Evolutionary conservation across 1,284 basidiomycete species (phyloP).

Genomic region (Lignosus rhinocerotis): DNA sequence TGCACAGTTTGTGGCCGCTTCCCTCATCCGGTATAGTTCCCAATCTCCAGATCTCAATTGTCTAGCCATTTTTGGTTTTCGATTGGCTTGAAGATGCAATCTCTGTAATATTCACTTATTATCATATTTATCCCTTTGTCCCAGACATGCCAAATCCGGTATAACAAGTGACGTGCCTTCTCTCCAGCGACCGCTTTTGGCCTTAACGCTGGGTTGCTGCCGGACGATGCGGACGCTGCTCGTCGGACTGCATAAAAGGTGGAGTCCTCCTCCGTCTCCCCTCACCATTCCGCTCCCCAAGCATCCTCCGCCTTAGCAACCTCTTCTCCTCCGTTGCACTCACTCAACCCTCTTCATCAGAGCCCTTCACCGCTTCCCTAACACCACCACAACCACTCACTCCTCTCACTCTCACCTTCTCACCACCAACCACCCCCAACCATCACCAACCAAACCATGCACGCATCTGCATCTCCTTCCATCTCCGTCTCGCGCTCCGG

Average conservation of each 20-base stretch:
- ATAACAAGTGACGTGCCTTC: constrained; percentile 11
- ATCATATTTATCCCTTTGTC: constrained; percentile 9
- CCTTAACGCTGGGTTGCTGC: constrained; percentile 11
- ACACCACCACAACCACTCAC: constrained; percentile 1
- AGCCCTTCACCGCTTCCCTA: constrained; percentile 11
- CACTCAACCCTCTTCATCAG: constrained; percentile 8
- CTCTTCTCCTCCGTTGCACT: constrained; percentile 8
- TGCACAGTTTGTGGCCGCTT: constrained; percentile 14
- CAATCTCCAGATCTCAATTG: constrained; percentile 7
- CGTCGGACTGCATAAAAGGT: constrained; percentile 19
- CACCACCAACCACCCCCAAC: constrained; percentile 6
- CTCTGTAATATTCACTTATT: constrained; percentile 14
- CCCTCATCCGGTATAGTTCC: constrained; percentile 16
- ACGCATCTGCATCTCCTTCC: constrained; percentile 18
- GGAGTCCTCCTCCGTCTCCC: constrained; percentile 20
- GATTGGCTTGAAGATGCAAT: constrained; percentile 2
- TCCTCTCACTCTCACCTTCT: neutral
- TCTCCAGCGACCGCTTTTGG: constrained; percentile 6
- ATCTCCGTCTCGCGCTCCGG: constrained; percentile 20
- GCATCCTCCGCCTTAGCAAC: constrained; percentile 4
- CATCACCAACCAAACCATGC: constrained; percentile 23
- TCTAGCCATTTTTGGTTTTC: constrained; percentile 10
- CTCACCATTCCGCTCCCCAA: constrained; percentile 22
- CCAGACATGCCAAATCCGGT: constrained; percentile 5
- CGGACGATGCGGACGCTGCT: constrained; percentile 15